Evolutionary conservation across 768 basidiomycete genomes (phyloP), one percentile per base, ranked within the genome.

Genomic region (Podaxis rugospora): DNA sequence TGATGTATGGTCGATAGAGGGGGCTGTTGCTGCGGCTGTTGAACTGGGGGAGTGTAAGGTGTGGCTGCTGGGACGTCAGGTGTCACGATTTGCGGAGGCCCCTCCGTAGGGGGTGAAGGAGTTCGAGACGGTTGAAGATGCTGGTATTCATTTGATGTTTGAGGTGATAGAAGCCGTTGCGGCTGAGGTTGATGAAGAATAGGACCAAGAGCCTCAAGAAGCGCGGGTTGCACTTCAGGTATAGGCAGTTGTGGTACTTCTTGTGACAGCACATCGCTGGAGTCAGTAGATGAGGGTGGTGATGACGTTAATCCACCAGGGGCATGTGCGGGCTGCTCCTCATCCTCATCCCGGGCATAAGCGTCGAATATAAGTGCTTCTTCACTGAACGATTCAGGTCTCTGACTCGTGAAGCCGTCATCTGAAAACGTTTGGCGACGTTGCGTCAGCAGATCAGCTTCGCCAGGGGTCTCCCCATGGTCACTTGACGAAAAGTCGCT

Each of bases 311-410:
- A 65, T 35, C 73, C 36, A 21, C 70, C 65, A 36, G 75, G 71
- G 16, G 69, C 37, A 59, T 66, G 66, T 18, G 54, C 28, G 21
- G 73, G 73, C 2, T 21, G 32, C 9, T 85, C 82, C 5, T 86
- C 82, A 6, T 86, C 86, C 39, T 79, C 81, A 46, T 81, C 80
- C 44, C 77, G 71, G 21, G 76, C 84, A 68, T 98, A 96, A 10
- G 92, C 83, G 66, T 95, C 94, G 68, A 89, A 93, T 63, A 96
- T 95, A 39, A 82, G 83, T 3, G 85, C 74, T 65, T 95, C 93
- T 62, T 93, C 92, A 61, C 86, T 89, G 67, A 87, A 93, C 1
- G 90, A 89, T 47, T 92, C 86, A 1, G 90, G 89, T 54, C 88
- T 72, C 35, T 70, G 65, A 39, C 62, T 67, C 5, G 64, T 72